phyloP scores from a whole-genome alignment of 2,329 filamentous ascomycete genomes.

The Fonsecaea erecta region DNA sequence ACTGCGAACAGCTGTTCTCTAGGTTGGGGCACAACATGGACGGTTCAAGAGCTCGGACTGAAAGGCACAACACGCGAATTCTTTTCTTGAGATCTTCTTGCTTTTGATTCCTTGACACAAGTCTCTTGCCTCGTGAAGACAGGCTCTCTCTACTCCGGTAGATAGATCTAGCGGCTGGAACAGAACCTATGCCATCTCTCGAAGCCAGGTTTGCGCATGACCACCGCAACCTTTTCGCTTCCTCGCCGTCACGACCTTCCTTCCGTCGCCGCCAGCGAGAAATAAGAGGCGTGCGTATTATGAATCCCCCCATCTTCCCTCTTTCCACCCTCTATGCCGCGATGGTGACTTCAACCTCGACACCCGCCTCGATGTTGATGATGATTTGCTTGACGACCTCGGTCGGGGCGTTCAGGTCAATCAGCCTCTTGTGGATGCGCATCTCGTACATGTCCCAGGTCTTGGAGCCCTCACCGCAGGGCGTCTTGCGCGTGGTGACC shows the following conservation, averaged over 20 bases:
- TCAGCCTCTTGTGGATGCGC: constrained; percentile 98
- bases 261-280: background rate
- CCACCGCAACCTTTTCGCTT: background rate
- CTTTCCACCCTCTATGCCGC: constrained; percentile 49
- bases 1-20: background rate
- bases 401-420: constrained; percentile 95
- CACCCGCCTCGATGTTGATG: constrained; percentile 59
- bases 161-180: background rate
- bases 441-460: constrained; percentile 99
- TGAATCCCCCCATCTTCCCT: background rate
- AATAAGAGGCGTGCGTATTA: background rate
- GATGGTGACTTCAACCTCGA: constrained; percentile 60
- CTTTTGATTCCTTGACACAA: background rate
- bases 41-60: background rate
- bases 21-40: background rate
- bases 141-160: background rate
- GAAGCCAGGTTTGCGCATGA: background rate
- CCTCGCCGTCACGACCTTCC: background rate
- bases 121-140: background rate
- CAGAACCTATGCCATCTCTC: background rate
- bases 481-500: constrained; percentile 97
- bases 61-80: background rate
- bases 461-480: constrained; percentile 99
- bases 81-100: background rate
- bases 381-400: constrained; percentile 68